These are phyloP conservation scores for Bryoerythrophyllum caledonicum DNA, from an alignment of 225 moss, liverwort and hornwort species.

Conservation along the genomic window DNA sequence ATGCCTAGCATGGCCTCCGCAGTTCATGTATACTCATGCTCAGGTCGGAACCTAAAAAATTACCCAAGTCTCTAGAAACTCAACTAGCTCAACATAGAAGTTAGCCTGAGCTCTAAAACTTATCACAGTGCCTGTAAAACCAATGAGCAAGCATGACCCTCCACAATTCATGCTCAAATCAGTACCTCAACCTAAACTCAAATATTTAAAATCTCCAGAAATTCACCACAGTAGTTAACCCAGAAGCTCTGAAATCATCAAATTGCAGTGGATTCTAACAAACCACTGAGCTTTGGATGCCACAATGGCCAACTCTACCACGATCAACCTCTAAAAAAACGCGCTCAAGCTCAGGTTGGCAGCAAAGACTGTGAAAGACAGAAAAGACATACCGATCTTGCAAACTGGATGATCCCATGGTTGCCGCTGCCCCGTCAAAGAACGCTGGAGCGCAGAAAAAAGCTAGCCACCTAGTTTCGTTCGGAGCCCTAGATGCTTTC, in stretches of 20 bases:
- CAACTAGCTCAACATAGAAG: too few relatives aligned
- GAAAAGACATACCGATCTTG: constrained; percentile 14
- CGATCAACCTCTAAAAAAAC: too few relatives aligned
- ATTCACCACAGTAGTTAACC: too few relatives aligned
- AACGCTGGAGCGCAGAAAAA: not conserved
- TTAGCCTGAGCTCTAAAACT: too few relatives aligned
- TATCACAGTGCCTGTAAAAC: too few relatives aligned
- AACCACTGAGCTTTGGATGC: not conserved
- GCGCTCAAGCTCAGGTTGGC: not conserved
- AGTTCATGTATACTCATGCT: too few relatives aligned
- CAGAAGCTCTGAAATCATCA: not conserved
- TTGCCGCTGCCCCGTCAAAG: not conserved
- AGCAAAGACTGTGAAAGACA: not conserved
- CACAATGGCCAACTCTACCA: too few relatives aligned
- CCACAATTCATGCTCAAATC: not conserved
- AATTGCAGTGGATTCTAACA: not conserved
- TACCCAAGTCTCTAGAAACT: too few relatives aligned
- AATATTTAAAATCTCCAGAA: not conserved
- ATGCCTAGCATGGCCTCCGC: not conserved
- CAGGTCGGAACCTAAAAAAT: too few relatives aligned
- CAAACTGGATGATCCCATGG: constrained; percentile 16
- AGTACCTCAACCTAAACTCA: not conserved
- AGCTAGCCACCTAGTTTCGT: not conserved
- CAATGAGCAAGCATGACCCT: too few relatives aligned
- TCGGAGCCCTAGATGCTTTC: not conserved